phyloP scores from a whole-genome alignment of 768 basidiomycete genomes.

The Kwoniella sp. region DNA sequence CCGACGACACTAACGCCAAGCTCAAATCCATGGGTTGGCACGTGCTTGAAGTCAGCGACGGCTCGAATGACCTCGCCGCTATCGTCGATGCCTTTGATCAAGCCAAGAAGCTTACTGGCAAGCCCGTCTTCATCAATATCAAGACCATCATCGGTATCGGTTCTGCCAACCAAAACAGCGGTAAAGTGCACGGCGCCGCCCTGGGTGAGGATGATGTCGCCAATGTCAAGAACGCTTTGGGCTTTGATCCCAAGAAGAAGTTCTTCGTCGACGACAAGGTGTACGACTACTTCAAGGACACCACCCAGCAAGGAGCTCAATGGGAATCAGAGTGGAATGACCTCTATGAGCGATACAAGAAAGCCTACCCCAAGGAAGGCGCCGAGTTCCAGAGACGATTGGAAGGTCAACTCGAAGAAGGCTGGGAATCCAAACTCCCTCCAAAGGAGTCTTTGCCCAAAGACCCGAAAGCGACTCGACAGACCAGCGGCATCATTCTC shows the following conservation, averaged over 20 bases:
- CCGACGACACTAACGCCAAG: slow-evolving; percentile 54
- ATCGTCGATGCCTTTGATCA: slow-evolving; percentile 47
- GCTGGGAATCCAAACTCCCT: slow-evolving; percentile 41
- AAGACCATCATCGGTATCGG: slow-evolving; percentile 53
- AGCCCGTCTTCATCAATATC: slow-evolving; percentile 53
- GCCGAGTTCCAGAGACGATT: slow-evolving; percentile 37
- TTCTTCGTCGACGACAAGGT: slow-evolving; percentile 46
- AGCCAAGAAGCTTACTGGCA: slow-evolving; percentile 49
- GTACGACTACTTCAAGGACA: slow-evolving; percentile 51
- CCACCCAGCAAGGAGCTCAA: slow-evolving; percentile 36
- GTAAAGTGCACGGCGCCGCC: slow-evolving; percentile 52
- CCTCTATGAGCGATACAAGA: slow-evolving; percentile 31
- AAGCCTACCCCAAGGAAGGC: slow-evolving; percentile 35
- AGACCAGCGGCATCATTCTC: slow-evolving; percentile 45
- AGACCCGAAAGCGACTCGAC: slow-evolving; percentile 40
- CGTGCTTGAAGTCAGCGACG: slow-evolving; percentile 51
- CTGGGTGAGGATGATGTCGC: slow-evolving; percentile 52
- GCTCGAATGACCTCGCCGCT: slow-evolving; percentile 45
- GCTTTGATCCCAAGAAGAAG: slow-evolving; percentile 47
- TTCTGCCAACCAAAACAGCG: slow-evolving; percentile 45
- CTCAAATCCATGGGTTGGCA: slow-evolving; percentile 47
- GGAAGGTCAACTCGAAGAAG: slow-evolving; percentile 41
- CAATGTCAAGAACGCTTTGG: slow-evolving; percentile 49
- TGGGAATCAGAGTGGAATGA: slow-evolving; percentile 46
- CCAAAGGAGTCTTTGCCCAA: slow-evolving; percentile 37